Percentiles rank a stretch among this genome's conserved stretches.
Conservation (phyloP, 306 rosid species). For the Chamaecrista fasciculata region DNA sequence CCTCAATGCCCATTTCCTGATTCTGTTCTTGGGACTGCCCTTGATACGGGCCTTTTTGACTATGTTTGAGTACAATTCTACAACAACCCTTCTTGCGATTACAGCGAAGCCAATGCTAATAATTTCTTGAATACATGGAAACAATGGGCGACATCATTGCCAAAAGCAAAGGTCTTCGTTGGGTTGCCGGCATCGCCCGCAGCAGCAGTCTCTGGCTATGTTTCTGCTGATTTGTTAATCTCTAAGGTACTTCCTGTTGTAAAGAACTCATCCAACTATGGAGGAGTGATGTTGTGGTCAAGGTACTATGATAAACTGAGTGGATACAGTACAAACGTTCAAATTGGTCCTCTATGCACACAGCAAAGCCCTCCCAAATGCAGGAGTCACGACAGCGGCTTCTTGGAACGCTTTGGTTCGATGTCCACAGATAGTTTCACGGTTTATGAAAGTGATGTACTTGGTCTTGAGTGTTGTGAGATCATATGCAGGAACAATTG, state of each 20-base stretch:
- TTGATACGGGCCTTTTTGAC: constrained; percentile 39
- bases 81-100: constrained; percentile 42
- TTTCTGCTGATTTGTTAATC: constrained; percentile 37
- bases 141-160: constrained; percentile 39
- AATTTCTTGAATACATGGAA: constrained; percentile 40
- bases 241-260: constrained; percentile 41
- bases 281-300: constrained; percentile 66
- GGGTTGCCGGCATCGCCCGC: constrained; percentile 41
- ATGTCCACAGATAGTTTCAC: constrained; percentile 23
- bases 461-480: constrained; percentile 19
- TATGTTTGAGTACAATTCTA: constrained; percentile 48
- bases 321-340: constrained; percentile 35
- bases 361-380: background rate
- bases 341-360: background rate
- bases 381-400: background rate
- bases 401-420: constrained; percentile 7
- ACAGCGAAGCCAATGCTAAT: constrained; percentile 9
- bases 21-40: constrained; percentile 5
- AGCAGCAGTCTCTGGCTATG: constrained; percentile 35
- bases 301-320: constrained; percentile 38
- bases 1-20: constrained; percentile 61
- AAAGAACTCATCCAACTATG: constrained; percentile 38
- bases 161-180: constrained; percentile 34
- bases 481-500: constrained; percentile 27
- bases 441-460: background rate